phyloP scores from a whole-genome alignment of 2,329 filamentous ascomycete genomes.

The Colletotrichum zoysiae region DNA sequence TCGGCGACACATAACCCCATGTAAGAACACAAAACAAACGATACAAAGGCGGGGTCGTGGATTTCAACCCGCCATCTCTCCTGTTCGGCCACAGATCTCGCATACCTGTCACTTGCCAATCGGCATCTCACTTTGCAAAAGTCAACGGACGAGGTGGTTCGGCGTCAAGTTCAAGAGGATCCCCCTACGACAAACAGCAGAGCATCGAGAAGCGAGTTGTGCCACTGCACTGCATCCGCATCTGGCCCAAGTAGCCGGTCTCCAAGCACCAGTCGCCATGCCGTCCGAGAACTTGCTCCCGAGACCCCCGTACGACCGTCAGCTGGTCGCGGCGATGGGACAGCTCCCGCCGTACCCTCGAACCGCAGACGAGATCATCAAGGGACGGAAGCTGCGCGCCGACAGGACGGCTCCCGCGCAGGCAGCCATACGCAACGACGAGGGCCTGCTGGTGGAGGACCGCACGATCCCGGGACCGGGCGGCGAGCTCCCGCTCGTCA shows the following conservation, averaged over 20 bases:
- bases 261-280: slow-evolving; percentile 3
- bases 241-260: no score
- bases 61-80: background rate
- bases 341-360: slow-evolving; percentile 14
- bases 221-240: background rate
- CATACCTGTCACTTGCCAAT: background rate
- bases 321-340: slow-evolving; percentile 16
- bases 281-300: slow-evolving; percentile 3
- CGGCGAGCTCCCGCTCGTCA: slow-evolving; percentile 20
- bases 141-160: background rate
- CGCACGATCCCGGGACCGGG: slow-evolving; percentile 23
- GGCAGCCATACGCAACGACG: slow-evolving; percentile 26
- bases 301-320: slow-evolving; percentile 23
- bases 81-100: background rate
- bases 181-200: background rate
- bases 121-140: background rate
- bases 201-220: background rate
- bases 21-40: no score
- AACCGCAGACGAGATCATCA: background rate
- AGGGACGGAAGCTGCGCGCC: slow-evolving; percentile 20
- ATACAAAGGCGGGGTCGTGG: background rate
- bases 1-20: background rate
- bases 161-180: background rate
- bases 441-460: slow-evolving; percentile 19
- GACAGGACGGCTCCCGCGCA: slow-evolving; percentile 18